phyloP scores from a whole-genome alignment of 1,139 yeast genomes.

The Eremothecium gossypii region DNA sequence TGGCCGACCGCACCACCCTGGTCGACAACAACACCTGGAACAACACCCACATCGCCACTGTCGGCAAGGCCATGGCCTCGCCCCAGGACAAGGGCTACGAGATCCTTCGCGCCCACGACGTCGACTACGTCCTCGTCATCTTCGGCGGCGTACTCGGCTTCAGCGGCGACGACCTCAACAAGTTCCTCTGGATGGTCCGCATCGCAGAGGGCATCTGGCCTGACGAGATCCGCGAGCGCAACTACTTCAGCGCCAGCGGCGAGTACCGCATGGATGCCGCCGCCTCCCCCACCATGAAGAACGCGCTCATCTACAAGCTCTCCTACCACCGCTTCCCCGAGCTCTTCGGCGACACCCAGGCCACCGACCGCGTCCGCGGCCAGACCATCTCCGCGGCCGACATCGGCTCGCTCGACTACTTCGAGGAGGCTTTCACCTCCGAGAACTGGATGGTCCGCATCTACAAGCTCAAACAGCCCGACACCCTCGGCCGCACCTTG shows the following conservation, averaged over 20 bases:
- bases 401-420: conserved; percentile 56
- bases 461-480: conserved; percentile 85
- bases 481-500: conserved; percentile 74
- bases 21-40: conserved; percentile 99
- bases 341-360: conserved; percentile 53
- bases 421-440: conserved; percentile 91
- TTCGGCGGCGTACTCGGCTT: conserved; percentile 93
- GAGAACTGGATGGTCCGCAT: conserved; percentile 97
- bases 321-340: conserved; percentile 82
- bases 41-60: conserved; percentile 99
- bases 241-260: conserved; percentile 74
- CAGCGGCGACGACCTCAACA: conserved; percentile 95
- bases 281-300: conserved; percentile 78
- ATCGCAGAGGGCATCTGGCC: conserved; percentile 99
- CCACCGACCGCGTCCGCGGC: conserved; percentile 78
- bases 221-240: conserved; percentile 80
- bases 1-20: conserved; percentile 98
- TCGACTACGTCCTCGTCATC: conserved; percentile 84
- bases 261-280: conserved; percentile 78
- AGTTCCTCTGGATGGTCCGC: conserved; percentile 98
- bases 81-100: conserved; percentile 83
- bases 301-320: conserved; percentile 92
- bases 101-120: conserved; percentile 83
- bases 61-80: conserved; percentile 95
- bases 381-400: conserved; percentile 57